Evolutionary conservation across 1,284 basidiomycete species (phyloP).

Genomic region (Leccinum subatratum): DNA sequence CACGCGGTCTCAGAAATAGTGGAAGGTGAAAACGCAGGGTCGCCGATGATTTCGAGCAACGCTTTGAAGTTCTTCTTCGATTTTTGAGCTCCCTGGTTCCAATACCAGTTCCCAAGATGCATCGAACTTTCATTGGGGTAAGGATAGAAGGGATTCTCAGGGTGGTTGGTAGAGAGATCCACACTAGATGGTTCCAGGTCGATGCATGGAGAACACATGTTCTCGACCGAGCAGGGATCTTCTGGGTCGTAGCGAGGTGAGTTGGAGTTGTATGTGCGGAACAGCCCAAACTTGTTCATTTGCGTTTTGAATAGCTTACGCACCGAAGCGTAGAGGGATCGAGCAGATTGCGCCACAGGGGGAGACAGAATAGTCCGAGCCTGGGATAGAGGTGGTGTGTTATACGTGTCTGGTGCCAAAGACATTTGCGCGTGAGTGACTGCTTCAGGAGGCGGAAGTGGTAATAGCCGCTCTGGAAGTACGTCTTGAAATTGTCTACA

Average conservation of each 20-base stretch:
- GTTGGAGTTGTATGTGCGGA: neutral
- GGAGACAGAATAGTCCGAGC: neutral
- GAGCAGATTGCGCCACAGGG: neutral
- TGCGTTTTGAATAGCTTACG: neutral
- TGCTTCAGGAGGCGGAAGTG: neutral
- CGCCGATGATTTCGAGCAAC: neutral
- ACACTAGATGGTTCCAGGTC: neutral
- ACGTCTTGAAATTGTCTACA: neutral
- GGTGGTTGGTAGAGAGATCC: neutral
- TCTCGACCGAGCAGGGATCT: neutral
- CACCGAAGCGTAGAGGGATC: neutral
- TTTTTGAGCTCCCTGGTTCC: neutral
- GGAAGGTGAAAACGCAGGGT: neutral
- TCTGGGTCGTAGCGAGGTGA: neutral
- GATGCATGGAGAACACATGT: neutral
- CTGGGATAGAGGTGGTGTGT: neutral
- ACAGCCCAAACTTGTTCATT: neutral
- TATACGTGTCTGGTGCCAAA: neutral
- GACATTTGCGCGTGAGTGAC: neutral
- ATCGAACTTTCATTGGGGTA: neutral
- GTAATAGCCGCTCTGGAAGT: neutral
- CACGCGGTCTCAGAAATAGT: neutral
- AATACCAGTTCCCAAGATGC: neutral
- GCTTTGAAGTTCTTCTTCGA: neutral
- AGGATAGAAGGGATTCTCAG: neutral